phyloP scores from a whole-genome alignment of 768 basidiomycete genomes.

The Rossbeevera mucosa region DNA sequence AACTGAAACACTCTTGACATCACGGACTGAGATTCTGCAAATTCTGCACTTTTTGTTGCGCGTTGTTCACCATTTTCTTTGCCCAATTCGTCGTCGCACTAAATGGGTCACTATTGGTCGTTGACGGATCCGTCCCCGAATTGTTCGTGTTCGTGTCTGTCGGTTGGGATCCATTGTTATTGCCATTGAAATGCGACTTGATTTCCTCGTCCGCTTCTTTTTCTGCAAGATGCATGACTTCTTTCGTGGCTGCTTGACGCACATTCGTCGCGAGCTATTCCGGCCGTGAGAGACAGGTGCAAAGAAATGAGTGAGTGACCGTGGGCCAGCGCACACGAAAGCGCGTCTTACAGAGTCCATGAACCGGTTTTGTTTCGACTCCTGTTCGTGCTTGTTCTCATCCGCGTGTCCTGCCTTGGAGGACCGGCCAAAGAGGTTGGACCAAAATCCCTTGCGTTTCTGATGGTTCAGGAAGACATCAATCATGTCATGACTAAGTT shows the following conservation, averaged over 20 bases:
- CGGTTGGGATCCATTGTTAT: conserved; percentile 1
- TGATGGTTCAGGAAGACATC: neutral
- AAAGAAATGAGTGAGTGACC: too few relatives aligned
- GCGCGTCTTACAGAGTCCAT: conserved; percentile 3
- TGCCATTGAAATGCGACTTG: neutral
- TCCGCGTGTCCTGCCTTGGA: neutral
- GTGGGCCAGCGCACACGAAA: neutral
- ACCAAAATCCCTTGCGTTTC: conserved; percentile 18
- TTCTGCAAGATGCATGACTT: conserved; percentile 7
- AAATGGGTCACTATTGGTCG: neutral
- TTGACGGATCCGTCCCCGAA: neutral
- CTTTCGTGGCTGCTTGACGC: conserved; percentile 6
- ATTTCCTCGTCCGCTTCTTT: conserved; percentile 10
- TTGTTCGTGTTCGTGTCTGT: neutral
- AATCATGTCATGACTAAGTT: neutral
- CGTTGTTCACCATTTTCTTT: conserved; percentile 9
- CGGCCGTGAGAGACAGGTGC: neutral
- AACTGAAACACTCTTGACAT: neutral
- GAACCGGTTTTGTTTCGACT: conserved; percentile 3
- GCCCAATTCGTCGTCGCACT: conserved; percentile 14
- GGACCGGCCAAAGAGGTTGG: conserved; percentile 6
- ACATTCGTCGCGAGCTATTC: neutral
- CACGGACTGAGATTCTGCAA: conserved; percentile 3
- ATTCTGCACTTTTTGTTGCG: conserved; percentile 12
- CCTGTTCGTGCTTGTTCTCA: neutral